Base-by-base conservation (phyloP, 495 filamentous ascomycete species). In the Rhizodiscina lignyota region DNA sequence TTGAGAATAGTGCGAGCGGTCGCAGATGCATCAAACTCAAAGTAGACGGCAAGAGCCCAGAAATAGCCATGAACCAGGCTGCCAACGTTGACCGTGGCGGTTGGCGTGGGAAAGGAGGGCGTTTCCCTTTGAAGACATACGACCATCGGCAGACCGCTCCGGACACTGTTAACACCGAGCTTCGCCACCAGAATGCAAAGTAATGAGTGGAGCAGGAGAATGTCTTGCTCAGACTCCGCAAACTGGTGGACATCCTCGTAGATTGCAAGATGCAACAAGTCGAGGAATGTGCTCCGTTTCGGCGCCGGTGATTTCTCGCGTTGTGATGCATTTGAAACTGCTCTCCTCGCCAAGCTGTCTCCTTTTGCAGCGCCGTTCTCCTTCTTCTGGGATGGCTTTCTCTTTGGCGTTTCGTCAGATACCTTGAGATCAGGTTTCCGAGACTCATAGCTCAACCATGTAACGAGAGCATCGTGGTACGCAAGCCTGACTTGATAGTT, bases 51-150 rank as follows among this genome's bases (percentile, higher is more conserved):
- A 39, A 93, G 44, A 13, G 70, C 63, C 72, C 80, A 83, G 30
- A 93, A 68, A 56, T 93, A 93, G 4, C 85, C 84, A 49, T 87
- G 79, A 17, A 85, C 77, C 34, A 94, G 60, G 48, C 77, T 83
- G 23, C 81, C 86, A 16, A 89, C 61, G 18, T 80, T 73, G 18
- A 89, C 64, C 44, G 83, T 86, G 1, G 69, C 63, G 29, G 62
- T 46, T 0, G 68, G 69, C 18, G 68, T 64, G 30, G 74, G 71
- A 4, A 71, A 65, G 15, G 67, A 68, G 35, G 68, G 66, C 35
- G 86, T 74, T 46, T 91, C 83, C 42, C 86, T 82, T 49, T 93
- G 85, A 13, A 94, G 67, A 32, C 77, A 69, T 49, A 85, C 66
- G 12, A 92, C 70, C 85, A 94, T 89, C 19, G 86, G 82, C 33